These are phyloP conservation scores for Lodderomyces pseudojiufengensis DNA, from an alignment of 1,139 yeast species.

Conservation along the genomic window DNA sequence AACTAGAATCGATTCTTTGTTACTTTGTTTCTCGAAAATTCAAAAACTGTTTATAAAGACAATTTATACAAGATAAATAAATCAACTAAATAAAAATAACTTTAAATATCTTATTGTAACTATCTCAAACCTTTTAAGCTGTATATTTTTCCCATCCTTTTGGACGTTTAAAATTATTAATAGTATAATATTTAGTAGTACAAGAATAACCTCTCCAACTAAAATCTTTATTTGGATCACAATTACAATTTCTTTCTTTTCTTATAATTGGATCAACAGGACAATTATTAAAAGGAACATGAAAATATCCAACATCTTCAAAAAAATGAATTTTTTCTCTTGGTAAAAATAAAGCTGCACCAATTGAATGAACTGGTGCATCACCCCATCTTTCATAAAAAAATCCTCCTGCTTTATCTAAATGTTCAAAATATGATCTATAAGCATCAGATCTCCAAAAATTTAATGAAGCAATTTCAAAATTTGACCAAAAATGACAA, in stretches of 20 bases:
- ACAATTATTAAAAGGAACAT: slow-evolving; percentile 74
- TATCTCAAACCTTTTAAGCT: slow-evolving; percentile 11
- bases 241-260: slow-evolving; percentile 57
- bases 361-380: slow-evolving; percentile 87
- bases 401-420: slow-evolving; percentile 81
- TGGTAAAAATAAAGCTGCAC: slow-evolving; percentile 72
- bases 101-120: too few species aligned
- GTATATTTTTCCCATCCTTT: slow-evolving; percentile 69
- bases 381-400: slow-evolving; percentile 94
- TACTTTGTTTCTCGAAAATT: too few species aligned
- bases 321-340: slow-evolving; percentile 69
- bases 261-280: slow-evolving; percentile 61
- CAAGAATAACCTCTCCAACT: slow-evolving; percentile 88
- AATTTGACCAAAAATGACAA: slow-evolving; percentile 89
- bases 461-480: slow-evolving; percentile 71
- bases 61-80: too few species aligned
- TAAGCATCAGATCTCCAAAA: slow-evolving; percentile 76
- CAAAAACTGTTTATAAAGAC: too few species aligned
- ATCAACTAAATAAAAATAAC: too few species aligned
- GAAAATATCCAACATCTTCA: slow-evolving; percentile 80
- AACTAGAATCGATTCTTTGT: too few species aligned
- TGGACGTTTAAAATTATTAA: slow-evolving; percentile 63
- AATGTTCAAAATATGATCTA: slow-evolving; percentile 59
- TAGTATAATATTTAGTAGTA: slow-evolving; percentile 66
- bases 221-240: slow-evolving; percentile 73